A percentile compares a stretch with the other conserved stretches of the same genome.
These are phyloP conservation scores for Letharia columbiana DNA, from an alignment of 495 filamentous ascomycete species.

Conservation along the genomic window DNA sequence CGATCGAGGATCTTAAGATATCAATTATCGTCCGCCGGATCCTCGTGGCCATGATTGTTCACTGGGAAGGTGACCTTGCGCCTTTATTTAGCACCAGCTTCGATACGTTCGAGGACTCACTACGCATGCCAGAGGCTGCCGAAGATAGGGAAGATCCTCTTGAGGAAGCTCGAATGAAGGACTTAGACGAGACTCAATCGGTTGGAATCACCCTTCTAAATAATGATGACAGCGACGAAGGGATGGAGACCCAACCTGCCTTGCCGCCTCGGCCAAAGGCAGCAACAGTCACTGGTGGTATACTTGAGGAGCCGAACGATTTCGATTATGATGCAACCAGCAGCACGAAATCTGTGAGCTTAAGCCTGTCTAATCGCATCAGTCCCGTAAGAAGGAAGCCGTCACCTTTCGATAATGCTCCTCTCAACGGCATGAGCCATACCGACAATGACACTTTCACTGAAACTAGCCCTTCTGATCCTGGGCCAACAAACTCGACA, in stretches of 20 bases:
- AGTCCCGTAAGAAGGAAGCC: neutral
- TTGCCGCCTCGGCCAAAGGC: slow-evolving; percentile 20
- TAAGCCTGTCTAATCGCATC: neutral
- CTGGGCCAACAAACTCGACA: neutral
- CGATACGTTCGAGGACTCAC: slow-evolving; percentile 16
- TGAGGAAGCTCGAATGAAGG: slow-evolving; percentile 16
- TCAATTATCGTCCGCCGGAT: slow-evolving; percentile 27
- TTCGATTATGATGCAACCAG: neutral
- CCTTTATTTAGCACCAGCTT: slow-evolving; percentile 11
- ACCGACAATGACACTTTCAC: neutral
- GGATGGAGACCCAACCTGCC: slow-evolving; percentile 15
- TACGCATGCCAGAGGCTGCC: slow-evolving; percentile 23
- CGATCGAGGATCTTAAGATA: slow-evolving; percentile 30
- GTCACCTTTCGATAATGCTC: neutral
- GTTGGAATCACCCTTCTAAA: slow-evolving; percentile 24
- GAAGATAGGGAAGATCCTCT: slow-evolving; percentile 24
- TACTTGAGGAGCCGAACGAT: neutral
- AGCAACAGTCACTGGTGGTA: neutral
- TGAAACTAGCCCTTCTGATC: neutral
- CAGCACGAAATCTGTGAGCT: neutral
- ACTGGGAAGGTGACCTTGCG: slow-evolving; percentile 22
- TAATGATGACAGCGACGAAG: slow-evolving; percentile 21
- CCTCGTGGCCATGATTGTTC: slow-evolving; percentile 24
- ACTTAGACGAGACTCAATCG: slow-evolving; percentile 13
- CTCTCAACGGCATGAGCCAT: neutral